Evolutionary conservation across 1,139 yeast genomes (phyloP).

Genomic region (Magnusiomyces paraingens): DNA sequence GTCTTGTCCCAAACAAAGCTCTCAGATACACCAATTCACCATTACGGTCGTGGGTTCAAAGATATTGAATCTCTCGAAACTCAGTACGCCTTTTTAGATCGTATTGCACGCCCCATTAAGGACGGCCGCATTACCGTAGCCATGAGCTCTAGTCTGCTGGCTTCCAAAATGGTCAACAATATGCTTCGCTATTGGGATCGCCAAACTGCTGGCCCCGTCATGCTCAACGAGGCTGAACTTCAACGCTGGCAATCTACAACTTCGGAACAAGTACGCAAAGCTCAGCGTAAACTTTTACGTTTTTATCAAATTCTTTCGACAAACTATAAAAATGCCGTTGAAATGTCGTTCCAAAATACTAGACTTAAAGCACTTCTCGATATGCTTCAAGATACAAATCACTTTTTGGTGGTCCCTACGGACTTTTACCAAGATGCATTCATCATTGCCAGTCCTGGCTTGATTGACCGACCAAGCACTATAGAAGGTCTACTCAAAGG

Average conservation of each 20-base stretch:
- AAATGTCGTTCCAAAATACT: slow-evolving; percentile 54
- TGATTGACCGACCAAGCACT: slow-evolving; percentile 39
- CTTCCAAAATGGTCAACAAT: slow-evolving; percentile 62
- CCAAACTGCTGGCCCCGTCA: slow-evolving; percentile 62
- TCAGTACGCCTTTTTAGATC: slow-evolving; percentile 68
- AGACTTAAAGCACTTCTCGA: slow-evolving; percentile 48
- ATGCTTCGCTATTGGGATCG: slow-evolving; percentile 63
- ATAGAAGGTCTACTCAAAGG: slow-evolving; percentile 36
- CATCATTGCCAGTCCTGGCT: slow-evolving; percentile 58
- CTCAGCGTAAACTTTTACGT: slow-evolving; percentile 77
- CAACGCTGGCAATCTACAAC: slow-evolving; percentile 77
- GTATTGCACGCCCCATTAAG: slow-evolving; percentile 65
- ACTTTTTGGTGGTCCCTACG: slow-evolving; percentile 49
- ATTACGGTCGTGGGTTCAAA: slow-evolving; percentile 69
- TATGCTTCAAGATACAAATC: slow-evolving; percentile 55
- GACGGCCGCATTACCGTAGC: slow-evolving; percentile 87
- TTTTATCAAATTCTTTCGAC: slow-evolving; percentile 63
- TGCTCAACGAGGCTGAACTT: slow-evolving; percentile 50
- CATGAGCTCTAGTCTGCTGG: slow-evolving; percentile 53
- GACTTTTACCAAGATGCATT: slow-evolving; percentile 1
- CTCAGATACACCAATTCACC: slow-evolving; percentile 62
- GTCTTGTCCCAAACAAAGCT: slow-evolving; percentile 68
- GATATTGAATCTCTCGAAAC: slow-evolving; percentile 83
- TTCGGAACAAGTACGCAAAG: slow-evolving; percentile 77
- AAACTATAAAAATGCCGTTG: slow-evolving; percentile 70